Conservation (phyloP, 139 green algal genomes). For the Auxenochlorella pyrenoidosa region DNA sequence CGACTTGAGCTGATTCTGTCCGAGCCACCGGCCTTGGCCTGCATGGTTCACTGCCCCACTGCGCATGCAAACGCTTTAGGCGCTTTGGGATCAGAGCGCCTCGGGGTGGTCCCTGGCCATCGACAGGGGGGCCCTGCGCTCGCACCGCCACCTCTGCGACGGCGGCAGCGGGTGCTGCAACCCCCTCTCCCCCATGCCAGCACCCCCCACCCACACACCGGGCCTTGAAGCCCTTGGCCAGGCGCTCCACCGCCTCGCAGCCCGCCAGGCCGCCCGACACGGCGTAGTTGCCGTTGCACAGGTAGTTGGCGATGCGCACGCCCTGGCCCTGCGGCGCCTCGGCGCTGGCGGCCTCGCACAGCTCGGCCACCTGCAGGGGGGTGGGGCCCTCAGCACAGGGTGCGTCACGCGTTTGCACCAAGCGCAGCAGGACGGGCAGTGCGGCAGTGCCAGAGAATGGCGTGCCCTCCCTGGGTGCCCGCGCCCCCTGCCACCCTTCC, state of each 20-base stretch:
- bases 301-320: slow-evolving; percentile 97
- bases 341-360: slow-evolving; percentile 87
- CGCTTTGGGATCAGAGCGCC: too few relatives aligned
- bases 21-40: too few relatives aligned
- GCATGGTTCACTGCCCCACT: too few relatives aligned
- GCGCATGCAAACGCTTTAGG: too few relatives aligned
- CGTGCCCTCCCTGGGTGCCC: too few relatives aligned
- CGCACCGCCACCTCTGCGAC: too few relatives aligned
- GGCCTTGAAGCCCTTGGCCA: slow-evolving; percentile 58
- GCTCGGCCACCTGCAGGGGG: slow-evolving; percentile 65
- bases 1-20: neutral
- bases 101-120: too few relatives aligned
- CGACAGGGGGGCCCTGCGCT: too few relatives aligned
- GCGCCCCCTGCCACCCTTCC: too few relatives aligned
- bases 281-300: slow-evolving; percentile 99
- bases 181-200: neutral
- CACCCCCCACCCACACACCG: neutral
- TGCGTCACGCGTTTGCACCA: too few relatives aligned
- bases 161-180: neutral
- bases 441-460: too few relatives aligned
- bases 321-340: slow-evolving; percentile 74
- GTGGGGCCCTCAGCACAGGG: neutral
- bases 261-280: slow-evolving; percentile 90
- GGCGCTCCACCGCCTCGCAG: slow-evolving; percentile 77
- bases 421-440: too few relatives aligned